Conservation (phyloP, 2,329 filamentous ascomycete genomes). For the Shiraia sp. region DNA sequence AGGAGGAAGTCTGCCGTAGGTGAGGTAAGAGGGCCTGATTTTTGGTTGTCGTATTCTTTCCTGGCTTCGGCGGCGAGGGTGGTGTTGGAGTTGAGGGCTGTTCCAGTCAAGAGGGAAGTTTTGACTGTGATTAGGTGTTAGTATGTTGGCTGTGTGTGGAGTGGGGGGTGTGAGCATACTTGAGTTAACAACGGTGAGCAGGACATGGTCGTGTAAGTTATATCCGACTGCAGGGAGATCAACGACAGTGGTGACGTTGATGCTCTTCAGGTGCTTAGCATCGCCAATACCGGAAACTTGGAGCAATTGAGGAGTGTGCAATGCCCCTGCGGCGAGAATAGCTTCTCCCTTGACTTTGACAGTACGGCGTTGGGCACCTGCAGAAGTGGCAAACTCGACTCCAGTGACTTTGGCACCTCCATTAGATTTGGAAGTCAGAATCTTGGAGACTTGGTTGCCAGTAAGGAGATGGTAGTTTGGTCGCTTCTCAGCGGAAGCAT, state of each 20-base stretch:
- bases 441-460: constrained; percentile 15
- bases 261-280: constrained; percentile 17
- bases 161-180: constrained; percentile 3
- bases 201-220: constrained; percentile 28
- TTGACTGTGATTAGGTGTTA: constrained; percentile 11
- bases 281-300: constrained; percentile 36
- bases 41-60: constrained; percentile 15
- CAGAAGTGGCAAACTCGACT: constrained; percentile 24
- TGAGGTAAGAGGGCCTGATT: constrained; percentile 15
- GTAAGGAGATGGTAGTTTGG: constrained; percentile 26
- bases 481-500: constrained; percentile 16
- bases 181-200: constrained; percentile 12
- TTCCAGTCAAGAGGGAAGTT: constrained; percentile 9
- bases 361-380: constrained; percentile 8
- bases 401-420: constrained; percentile 18
- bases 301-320: constrained; percentile 32
- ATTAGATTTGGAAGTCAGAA: constrained; percentile 14
- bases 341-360: constrained; percentile 27
- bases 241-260: constrained; percentile 22
- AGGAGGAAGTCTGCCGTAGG: constrained; percentile 28
- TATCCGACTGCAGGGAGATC: constrained; percentile 32
- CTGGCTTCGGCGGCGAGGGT: constrained; percentile 26
- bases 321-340: constrained; percentile 28
- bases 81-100: constrained; percentile 13
- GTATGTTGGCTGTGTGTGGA: not conserved